Percentiles rank a stretch among this genome's conserved stretches.
Conservation (phyloP, 108 stramenopile genomes). For the Nitzschia palea region DNA sequence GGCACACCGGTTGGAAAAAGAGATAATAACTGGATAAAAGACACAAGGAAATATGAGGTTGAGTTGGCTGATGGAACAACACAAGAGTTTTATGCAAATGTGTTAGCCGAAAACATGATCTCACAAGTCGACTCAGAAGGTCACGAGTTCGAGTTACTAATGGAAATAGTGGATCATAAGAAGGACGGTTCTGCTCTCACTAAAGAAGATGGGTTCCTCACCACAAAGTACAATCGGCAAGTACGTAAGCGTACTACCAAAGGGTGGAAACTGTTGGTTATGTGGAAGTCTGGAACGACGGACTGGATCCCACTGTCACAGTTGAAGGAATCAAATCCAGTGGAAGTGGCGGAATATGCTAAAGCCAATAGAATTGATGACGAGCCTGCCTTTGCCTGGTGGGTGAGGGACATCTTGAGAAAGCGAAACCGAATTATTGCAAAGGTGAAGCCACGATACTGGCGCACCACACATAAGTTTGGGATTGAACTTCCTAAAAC, state of each 20-base stretch:
- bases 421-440: constrained; percentile 28
- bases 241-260: neutral
- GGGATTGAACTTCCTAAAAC: constrained; percentile 32
- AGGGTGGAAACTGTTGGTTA: constrained; percentile 36
- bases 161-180: constrained; percentile 25
- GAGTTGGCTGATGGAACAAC: constrained; percentile 10
- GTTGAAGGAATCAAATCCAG: constrained; percentile 40
- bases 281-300: constrained; percentile 26
- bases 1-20: constrained; percentile 18
- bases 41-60: constrained; percentile 25
- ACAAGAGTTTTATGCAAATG: constrained; percentile 33
- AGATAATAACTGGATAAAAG: constrained; percentile 20
- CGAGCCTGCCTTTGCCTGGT: constrained; percentile 53
- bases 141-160: constrained; percentile 22
- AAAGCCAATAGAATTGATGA: constrained; percentile 13
- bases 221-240: neutral
- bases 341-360: constrained; percentile 45
- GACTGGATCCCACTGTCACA: constrained; percentile 30
- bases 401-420: constrained; percentile 24
- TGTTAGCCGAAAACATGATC: constrained; percentile 53
- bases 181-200: constrained; percentile 17
- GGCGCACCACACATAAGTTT: constrained; percentile 29
- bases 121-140: constrained; percentile 36
- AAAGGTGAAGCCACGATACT: constrained; percentile 17
- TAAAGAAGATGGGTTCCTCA: constrained; percentile 1